These are phyloP conservation scores for Ganoderma lucidum DNA, from an alignment of 1,284 basidiomycete genomes.

Conservation along the genomic window DNA sequence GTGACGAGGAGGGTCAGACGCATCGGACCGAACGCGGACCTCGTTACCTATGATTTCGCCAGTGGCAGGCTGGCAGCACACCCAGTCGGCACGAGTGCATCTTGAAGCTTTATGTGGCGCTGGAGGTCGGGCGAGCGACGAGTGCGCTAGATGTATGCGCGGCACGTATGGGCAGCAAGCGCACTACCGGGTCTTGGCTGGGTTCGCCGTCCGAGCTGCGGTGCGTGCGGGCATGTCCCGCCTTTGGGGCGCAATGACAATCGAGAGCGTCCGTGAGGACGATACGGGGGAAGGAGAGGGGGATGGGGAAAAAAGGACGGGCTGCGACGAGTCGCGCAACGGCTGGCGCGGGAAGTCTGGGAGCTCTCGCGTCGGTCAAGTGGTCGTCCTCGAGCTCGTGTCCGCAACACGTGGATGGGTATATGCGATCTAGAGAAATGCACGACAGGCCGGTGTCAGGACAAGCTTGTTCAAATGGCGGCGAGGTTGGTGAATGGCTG, in stretches of 20 bases:
- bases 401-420: neutral
- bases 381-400: neutral
- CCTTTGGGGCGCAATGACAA: neutral
- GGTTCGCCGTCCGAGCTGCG: too few relatives aligned
- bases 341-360: neutral
- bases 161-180: too few relatives aligned
- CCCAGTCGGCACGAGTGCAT: conserved; percentile 33
- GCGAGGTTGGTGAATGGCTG: neutral
- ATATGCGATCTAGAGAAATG: neutral
- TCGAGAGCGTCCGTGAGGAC: neutral
- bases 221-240: neutral
- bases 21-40: conserved; percentile 38
- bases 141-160: too few relatives aligned
- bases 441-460: too few relatives aligned
- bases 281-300: neutral
- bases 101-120: too few relatives aligned
- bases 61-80: conserved; percentile 35
- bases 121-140: too few relatives aligned
- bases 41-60: conserved; percentile 19
- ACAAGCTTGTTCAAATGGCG: neutral
- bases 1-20: conserved; percentile 36
- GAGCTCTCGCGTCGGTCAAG: neutral
- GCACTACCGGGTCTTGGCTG: too few relatives aligned
- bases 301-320: neutral
- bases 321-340: neutral